phyloP scores from a whole-genome alignment of 176 grass and related monocot genomes.

The Otatea glauca region DNA sequence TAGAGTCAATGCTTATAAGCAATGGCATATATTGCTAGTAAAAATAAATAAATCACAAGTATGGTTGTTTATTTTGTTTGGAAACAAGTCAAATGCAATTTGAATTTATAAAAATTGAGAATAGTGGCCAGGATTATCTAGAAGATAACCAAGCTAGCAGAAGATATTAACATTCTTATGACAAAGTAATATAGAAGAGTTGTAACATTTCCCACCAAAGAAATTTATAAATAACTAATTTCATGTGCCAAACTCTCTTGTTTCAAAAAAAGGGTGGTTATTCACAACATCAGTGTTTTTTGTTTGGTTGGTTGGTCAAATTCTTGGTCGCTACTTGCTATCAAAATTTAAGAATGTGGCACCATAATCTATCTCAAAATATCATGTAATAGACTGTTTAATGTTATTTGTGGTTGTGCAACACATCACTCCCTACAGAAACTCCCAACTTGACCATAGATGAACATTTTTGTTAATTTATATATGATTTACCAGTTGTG shows the following conservation, averaged over 20 bases:
- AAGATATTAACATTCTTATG: neutral
- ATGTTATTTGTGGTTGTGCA: conserved; percentile 14
- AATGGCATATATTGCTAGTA: conserved; percentile 4
- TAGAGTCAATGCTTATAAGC: conserved; percentile 2
- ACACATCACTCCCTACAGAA: neutral
- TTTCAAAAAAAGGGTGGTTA: neutral
- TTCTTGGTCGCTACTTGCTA: neutral
- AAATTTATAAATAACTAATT: neutral
- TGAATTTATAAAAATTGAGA: neutral
- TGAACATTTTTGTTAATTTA: conserved; percentile 24
- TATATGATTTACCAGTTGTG: conserved; percentile 17
- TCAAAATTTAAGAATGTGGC: conserved; percentile 11
- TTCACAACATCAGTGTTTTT: conserved; percentile 4
- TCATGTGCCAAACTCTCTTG: neutral
- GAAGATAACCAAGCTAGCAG: conserved; percentile 21
- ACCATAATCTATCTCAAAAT: conserved; percentile 28
- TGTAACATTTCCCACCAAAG: neutral
- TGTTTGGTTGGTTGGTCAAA: conserved; percentile 3
- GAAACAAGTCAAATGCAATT: neutral
- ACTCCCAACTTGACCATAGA: neutral
- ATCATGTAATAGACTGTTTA: neutral
- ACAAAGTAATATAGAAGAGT: conserved; percentile 20
- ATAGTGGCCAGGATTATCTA: conserved; percentile 13
- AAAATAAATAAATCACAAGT: neutral
- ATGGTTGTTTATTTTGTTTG: neutral